Evolutionary conservation across 2,329 filamentous ascomycete genomes (phyloP).

Genomic region (Alternaria consortialis): DNA sequence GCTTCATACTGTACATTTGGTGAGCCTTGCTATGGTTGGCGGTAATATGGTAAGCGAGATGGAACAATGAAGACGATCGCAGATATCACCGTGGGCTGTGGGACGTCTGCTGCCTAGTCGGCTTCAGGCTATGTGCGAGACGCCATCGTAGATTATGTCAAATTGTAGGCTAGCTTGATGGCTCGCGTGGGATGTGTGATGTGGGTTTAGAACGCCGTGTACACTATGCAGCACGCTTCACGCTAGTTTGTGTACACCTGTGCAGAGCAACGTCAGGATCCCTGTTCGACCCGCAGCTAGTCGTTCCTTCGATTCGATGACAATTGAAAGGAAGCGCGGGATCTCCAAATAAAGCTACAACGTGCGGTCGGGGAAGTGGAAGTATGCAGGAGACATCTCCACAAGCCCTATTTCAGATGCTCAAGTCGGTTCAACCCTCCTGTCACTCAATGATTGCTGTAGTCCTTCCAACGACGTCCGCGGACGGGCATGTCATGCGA

Average conservation of each 20-base stretch:
- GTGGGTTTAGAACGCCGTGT: background rate
- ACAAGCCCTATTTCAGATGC: constrained; percentile 10
- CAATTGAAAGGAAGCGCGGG: background rate
- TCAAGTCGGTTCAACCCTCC: background rate
- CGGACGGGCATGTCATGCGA: constrained; percentile 10
- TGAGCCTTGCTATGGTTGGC: background rate
- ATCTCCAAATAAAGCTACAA: constrained; percentile 1
- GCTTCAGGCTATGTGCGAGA: background rate
- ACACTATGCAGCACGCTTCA: background rate
- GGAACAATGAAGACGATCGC: background rate
- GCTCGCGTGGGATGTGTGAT: background rate
- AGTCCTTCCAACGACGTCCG: background rate
- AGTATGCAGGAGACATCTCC: constrained; percentile 1
- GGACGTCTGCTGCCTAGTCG: background rate
- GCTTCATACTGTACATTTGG: background rate
- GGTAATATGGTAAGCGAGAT: background rate
- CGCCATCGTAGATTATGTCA: background rate
- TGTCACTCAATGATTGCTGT: constrained; percentile 18
- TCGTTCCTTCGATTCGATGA: constrained; percentile 15
- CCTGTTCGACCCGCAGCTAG: background rate
- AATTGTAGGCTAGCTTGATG: background rate
- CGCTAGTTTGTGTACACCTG: constrained; percentile 10
- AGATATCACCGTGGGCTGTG: background rate
- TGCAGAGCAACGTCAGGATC: constrained; percentile 1
- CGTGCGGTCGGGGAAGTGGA: constrained; percentile 19